Conservation (phyloP, 768 basidiomycete genomes). For the Rhodotorula kratochvilovae region DNA sequence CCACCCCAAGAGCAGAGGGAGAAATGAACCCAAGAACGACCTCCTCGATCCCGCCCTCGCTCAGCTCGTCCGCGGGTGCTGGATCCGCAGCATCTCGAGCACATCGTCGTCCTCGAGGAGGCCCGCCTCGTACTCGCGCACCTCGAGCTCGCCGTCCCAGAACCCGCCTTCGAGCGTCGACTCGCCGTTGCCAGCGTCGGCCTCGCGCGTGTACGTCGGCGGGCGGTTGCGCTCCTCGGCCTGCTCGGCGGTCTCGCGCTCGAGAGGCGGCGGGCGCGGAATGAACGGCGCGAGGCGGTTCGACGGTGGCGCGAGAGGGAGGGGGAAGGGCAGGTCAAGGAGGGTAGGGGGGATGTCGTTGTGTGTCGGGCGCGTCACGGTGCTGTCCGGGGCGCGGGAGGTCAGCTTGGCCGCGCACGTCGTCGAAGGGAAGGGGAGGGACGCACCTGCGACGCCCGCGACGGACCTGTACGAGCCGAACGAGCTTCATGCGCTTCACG, state of each 20-base stretch:
- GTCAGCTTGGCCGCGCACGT: background rate
- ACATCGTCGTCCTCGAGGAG: background rate
- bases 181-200: slow-evolving; percentile 7
- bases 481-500: background rate
- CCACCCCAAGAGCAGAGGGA: too few species aligned
- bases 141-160: background rate
- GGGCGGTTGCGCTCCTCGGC: slow-evolving; percentile 4
- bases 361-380: slow-evolving; percentile 15
- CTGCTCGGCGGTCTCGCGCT: background rate
- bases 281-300: slow-evolving; percentile 14
- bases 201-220: slow-evolving; percentile 16
- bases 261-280: slow-evolving; percentile 23
- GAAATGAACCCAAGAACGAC: too few species aligned
- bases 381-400: background rate
- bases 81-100: background rate
- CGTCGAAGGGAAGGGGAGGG: too few species aligned
- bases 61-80: background rate
- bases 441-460: background rate
- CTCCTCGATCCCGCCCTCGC: background rate
- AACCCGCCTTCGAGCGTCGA: slow-evolving; percentile 12
- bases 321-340: slow-evolving; percentile 25
- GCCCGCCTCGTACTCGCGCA: background rate
- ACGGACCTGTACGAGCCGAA: background rate
- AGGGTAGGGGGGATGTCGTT: slow-evolving; percentile 11
- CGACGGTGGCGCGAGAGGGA: slow-evolving; percentile 20